These are phyloP conservation scores for Leccinellum luteum DNA, from an alignment of 768 basidiomycete genomes.

Conservation along the genomic window DNA sequence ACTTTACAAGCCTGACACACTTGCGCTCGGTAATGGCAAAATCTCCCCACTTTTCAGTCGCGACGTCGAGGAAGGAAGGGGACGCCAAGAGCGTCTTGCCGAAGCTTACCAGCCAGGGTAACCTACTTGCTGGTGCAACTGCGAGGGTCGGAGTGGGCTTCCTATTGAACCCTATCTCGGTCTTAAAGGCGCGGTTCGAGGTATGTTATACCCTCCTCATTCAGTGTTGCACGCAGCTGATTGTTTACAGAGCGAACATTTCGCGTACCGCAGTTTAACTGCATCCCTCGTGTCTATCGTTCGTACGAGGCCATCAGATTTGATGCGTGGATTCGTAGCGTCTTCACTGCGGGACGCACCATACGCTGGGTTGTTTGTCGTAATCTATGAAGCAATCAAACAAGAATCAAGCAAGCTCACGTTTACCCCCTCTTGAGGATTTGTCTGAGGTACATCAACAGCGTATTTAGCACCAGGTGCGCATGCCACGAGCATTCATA, in stretches of 20 bases:
- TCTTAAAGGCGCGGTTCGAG: slow-evolving; percentile 92
- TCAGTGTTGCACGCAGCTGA: not conserved
- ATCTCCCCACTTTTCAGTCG: slow-evolving; percentile 62
- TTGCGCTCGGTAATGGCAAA: slow-evolving; percentile 74
- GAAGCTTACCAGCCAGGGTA: slow-evolving; percentile 71
- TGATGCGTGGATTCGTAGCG: slow-evolving; percentile 83
- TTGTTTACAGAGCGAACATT: slow-evolving; percentile 64
- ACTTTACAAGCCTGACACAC: slow-evolving; percentile 84
- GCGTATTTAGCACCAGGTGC: slow-evolving; percentile 41
- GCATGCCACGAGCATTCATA: slow-evolving; percentile 54
- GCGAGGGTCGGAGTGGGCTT: slow-evolving; percentile 81
- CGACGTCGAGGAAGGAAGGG: slow-evolving; percentile 14
- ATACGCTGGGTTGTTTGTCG: slow-evolving; percentile 86
- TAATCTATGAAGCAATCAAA: slow-evolving; percentile 88
- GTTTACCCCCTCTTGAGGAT: not conserved
- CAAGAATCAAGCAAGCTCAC: slow-evolving; percentile 55
- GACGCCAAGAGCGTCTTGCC: slow-evolving; percentile 56
- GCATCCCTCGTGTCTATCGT: slow-evolving; percentile 57
- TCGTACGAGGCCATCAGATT: slow-evolving; percentile 73
- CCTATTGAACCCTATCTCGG: slow-evolving; percentile 84
- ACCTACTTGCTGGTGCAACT: slow-evolving; percentile 82
- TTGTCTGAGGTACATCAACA: slow-evolving; percentile 22
- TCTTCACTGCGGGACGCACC: slow-evolving; percentile 94
- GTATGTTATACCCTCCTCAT: slow-evolving; percentile 38
- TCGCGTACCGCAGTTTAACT: slow-evolving; percentile 62